Conservation (phyloP, 352 stramenopile genomes). For the Phytophthora parvispora region DNA sequence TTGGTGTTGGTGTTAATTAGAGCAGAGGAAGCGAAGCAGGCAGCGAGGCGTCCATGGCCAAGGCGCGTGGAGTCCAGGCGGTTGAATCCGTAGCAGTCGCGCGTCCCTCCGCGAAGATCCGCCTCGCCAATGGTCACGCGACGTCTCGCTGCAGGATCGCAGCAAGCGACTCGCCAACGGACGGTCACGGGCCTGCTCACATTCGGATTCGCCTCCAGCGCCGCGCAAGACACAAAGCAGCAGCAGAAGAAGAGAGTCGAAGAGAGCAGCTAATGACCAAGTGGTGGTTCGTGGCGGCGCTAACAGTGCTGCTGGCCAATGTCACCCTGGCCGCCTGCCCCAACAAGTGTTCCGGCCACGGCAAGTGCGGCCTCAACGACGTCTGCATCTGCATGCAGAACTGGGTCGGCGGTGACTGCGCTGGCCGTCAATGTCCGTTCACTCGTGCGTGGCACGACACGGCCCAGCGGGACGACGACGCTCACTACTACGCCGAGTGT, state of each 20-base stretch:
- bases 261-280: slow-evolving; percentile 24
- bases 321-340: slow-evolving; percentile 52
- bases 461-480: slow-evolving; percentile 51
- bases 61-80: not conserved
- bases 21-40: not conserved
- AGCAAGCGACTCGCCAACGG: slow-evolving; percentile 2
- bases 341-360: slow-evolving; percentile 75
- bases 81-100: not conserved
- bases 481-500: slow-evolving; percentile 65
- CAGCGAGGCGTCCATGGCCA: not conserved
- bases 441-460: slow-evolving; percentile 72
- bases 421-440: slow-evolving; percentile 50
- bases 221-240: slow-evolving; percentile 9
- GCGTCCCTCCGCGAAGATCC: slow-evolving; percentile 18
- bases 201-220: slow-evolving; percentile 26
- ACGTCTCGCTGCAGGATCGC: slow-evolving; percentile 21
- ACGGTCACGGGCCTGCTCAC: not conserved
- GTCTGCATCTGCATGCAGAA: slow-evolving; percentile 75
- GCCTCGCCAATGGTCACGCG: slow-evolving; percentile 24
- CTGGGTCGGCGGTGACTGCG: slow-evolving; percentile 74
- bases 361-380: slow-evolving; percentile 64
- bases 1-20: not conserved
- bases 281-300: slow-evolving; percentile 43
- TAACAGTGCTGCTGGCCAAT: slow-evolving; percentile 44
- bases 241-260: not conserved